Evolutionary conservation across 1,284 basidiomycete genomes (phyloP).

Genomic region (Rhodotorula sp.): DNA sequence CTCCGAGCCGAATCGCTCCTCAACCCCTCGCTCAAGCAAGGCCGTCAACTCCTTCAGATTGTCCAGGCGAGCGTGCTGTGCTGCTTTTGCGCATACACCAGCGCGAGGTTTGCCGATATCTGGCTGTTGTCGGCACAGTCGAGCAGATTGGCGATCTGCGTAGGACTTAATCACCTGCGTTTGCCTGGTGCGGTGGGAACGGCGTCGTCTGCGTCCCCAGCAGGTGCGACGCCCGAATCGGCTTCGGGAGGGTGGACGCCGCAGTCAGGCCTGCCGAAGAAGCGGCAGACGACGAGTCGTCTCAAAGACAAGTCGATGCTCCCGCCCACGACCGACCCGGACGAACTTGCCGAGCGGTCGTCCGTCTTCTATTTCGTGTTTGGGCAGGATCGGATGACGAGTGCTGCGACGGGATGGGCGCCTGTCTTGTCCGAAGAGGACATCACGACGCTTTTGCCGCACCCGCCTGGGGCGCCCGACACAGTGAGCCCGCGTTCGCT

Average conservation of each 20-base stretch:
- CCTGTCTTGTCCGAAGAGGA: slow-evolving; percentile 17
- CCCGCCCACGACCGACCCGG: slow-evolving; percentile 9
- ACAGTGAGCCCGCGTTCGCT: neutral
- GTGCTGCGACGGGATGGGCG: slow-evolving; percentile 42
- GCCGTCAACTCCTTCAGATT: slow-evolving; percentile 75
- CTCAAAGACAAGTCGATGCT: slow-evolving; percentile 21
- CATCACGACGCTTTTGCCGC: slow-evolving; percentile 33
- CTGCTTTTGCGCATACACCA: slow-evolving; percentile 82
- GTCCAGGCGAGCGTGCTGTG: slow-evolving; percentile 78
- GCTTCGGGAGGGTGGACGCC: neutral
- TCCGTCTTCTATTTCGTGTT: slow-evolving; percentile 37
- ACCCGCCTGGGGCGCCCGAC: neutral
- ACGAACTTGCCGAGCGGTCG: slow-evolving; percentile 14
- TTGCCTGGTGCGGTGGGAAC: neutral
- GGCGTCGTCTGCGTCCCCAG: neutral
- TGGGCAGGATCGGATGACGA: slow-evolving; percentile 36
- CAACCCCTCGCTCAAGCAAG: slow-evolving; percentile 75
- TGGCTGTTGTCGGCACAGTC: slow-evolving; percentile 83
- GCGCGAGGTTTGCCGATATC: slow-evolving; percentile 82
- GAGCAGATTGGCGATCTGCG: slow-evolving; percentile 73
- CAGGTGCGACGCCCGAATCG: neutral
- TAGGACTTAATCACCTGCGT: slow-evolving; percentile 49
- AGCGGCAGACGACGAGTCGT: neutral
- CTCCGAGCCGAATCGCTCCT: slow-evolving; percentile 67
- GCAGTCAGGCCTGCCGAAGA: neutral